Evolutionary conservation across 176 grass and related monocot species (phyloP).

Genomic region (Olyra latifolia): DNA sequence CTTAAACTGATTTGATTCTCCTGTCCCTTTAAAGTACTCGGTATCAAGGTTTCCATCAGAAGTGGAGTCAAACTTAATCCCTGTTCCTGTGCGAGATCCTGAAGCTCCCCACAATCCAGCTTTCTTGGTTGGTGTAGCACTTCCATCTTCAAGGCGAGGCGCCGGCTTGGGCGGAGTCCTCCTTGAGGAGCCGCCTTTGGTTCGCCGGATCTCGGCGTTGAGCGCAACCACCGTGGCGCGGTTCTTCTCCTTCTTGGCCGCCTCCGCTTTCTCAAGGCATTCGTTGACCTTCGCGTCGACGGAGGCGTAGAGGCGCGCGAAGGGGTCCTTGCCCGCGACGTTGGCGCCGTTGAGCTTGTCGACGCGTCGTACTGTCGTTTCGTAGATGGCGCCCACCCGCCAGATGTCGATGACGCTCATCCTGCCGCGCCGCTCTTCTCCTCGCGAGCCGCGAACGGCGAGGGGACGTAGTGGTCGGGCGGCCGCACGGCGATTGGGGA

Average conservation of each 20-base stretch:
- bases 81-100: conserved; percentile 37
- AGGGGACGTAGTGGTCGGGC: conserved; percentile 2
- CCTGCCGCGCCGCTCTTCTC: not conserved
- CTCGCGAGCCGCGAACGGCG: not conserved
- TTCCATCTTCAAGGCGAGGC: conserved; percentile 78
- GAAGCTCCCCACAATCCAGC: conserved; percentile 48
- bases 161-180: conserved; percentile 81
- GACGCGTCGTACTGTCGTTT: conserved; percentile 98
- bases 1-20: conserved; percentile 65
- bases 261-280: conserved; percentile 87
- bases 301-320: conserved; percentile 84
- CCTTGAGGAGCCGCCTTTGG: conserved; percentile 84
- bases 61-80: conserved; percentile 66
- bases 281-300: conserved; percentile 80
- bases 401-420: conserved; percentile 50
- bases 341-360: conserved; percentile 85
- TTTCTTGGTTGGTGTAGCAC: conserved; percentile 46
- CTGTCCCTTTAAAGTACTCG: conserved; percentile 71
- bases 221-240: conserved; percentile 72
- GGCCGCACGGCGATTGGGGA: not conserved
- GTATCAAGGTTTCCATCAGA: conserved; percentile 59
- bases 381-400: conserved; percentile 63
- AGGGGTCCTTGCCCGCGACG: conserved; percentile 90
- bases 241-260: conserved; percentile 78
- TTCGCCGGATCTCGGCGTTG: conserved; percentile 93